A percentile compares a stretch with the other conserved stretches of the same genome.
These are phyloP conservation scores for Auriscalpium vulgare DNA, from an alignment of 768 basidiomycete species.

Conservation along the genomic window DNA sequence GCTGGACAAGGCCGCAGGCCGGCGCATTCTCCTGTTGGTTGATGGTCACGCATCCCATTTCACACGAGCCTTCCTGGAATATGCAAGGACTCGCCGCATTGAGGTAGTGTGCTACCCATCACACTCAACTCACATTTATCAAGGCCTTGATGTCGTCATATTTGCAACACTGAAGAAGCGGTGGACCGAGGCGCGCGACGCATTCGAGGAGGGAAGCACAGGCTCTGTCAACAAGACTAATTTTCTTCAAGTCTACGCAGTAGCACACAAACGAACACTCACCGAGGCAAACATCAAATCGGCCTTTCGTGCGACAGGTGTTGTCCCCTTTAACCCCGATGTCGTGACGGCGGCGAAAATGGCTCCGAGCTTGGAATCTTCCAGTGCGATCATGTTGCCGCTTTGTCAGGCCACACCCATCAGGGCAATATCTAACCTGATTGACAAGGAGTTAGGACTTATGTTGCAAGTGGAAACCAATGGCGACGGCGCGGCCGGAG, in stretches of 20 bases:
- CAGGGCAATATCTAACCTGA: not conserved
- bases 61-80: constrained; percentile 29
- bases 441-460: not conserved
- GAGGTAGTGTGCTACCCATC: constrained; percentile 36
- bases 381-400: constrained; percentile 16
- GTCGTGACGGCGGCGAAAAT: constrained; percentile 27
- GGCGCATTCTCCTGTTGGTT: constrained; percentile 28
- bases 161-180: constrained; percentile 31
- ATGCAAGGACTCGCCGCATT: constrained; percentile 29
- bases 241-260: constrained; percentile 28
- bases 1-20: constrained; percentile 24
- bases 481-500: too few species aligned
- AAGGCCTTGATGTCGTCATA: constrained; percentile 39
- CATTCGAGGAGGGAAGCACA: not conserved
- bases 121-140: constrained; percentile 35
- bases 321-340: constrained; percentile 28
- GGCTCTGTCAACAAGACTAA: constrained; percentile 21
- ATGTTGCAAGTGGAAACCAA: too few species aligned
- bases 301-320: constrained; percentile 25
- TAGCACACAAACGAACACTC: constrained; percentile 24
- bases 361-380: constrained; percentile 28
- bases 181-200: constrained; percentile 4
- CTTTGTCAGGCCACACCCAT: constrained; percentile 21
- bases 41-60: constrained; percentile 42
- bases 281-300: constrained; percentile 22